These are phyloP conservation scores for Scutellaria barbata DNA, from an alignment of 257 asterid species.

Conservation along the genomic window DNA sequence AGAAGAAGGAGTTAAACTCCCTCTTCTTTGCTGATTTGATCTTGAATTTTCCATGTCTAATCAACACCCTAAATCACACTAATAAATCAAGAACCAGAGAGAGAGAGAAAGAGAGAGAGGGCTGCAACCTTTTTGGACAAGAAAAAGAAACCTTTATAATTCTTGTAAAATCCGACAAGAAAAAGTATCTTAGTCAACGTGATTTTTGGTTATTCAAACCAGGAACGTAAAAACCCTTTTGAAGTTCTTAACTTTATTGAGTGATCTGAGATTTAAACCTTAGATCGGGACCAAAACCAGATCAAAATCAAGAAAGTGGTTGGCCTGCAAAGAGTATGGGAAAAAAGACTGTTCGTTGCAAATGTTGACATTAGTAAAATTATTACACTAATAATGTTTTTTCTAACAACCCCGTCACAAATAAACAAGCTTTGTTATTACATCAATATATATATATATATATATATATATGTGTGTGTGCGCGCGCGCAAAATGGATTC, in stretches of 20 bases:
- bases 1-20: constrained; percentile 44
- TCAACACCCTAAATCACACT: neutral
- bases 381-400: neutral
- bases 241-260: neutral
- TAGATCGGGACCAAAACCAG: neutral
- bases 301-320: constrained; percentile 33
- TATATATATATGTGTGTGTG: too few species aligned
- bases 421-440: too few species aligned
- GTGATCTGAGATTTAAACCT: neutral
- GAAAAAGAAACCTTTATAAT: neutral
- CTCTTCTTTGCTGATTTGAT: constrained; percentile 33
- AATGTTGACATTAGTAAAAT: constrained; percentile 30
- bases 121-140: neutral
- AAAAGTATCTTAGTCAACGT: constrained; percentile 16
- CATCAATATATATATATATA: too few species aligned
- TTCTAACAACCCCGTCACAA: neutral
- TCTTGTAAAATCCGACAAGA: constrained; percentile 33
- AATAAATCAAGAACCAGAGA: constrained; percentile 1
- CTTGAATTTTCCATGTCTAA: constrained; percentile 36
- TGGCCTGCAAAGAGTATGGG: constrained; percentile 24
- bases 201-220: neutral
- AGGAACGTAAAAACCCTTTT: neutral
- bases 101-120: neutral
- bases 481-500: too few species aligned
- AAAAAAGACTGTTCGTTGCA: constrained; percentile 24